Percentiles rank a stretch among this genome's conserved stretches.
phyloP scores from a whole-genome alignment of 805 yeast genomes.

The Candida railenensis region DNA sequence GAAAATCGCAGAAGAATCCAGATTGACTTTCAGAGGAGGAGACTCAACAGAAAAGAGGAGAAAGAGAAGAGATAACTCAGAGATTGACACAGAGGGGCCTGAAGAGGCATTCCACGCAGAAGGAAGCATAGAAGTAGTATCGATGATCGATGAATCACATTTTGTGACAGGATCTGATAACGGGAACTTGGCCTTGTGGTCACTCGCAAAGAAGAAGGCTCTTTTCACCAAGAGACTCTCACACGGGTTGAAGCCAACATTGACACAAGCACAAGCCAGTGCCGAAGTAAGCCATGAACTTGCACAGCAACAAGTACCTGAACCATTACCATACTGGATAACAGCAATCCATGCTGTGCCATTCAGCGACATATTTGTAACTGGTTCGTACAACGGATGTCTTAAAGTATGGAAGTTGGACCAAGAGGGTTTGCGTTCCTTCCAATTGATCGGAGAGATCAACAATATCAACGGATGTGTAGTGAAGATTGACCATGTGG shows the following conservation, averaged over 20 bases:
- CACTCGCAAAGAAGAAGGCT: conserved; percentile 87
- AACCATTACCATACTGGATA: conserved; percentile 79
- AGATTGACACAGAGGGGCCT: conserved; percentile 21
- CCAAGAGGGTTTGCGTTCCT: conserved; percentile 56
- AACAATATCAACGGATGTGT: conserved; percentile 67
- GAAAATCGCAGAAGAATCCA: conserved; percentile 94
- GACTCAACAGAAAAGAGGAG: conserved; percentile 51
- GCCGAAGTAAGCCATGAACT: conserved; percentile 55
- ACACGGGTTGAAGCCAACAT: conserved; percentile 66
- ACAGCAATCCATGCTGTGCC: conserved; percentile 82
- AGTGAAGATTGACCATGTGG: conserved; percentile 59
- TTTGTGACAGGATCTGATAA: conserved; percentile 95
- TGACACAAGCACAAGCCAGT: conserved; percentile 40
- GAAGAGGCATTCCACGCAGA: conserved; percentile 52
- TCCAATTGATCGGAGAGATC: conserved; percentile 56
- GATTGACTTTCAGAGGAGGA: conserved; percentile 91
- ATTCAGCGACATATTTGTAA: conserved; percentile 75
- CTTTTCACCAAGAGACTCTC: conserved; percentile 64
- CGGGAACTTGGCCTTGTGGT: conserved; percentile 89
- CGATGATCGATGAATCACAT: conserved; percentile 89
- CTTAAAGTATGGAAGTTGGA: conserved; percentile 76
- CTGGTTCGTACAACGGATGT: conserved; percentile 86
- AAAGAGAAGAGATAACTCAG: conserved; percentile 26
- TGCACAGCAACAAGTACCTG: conserved; percentile 56
- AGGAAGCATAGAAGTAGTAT: conserved; percentile 86